These are phyloP conservation scores for Phytophthora pinifolia DNA, from an alignment of 352 stramenopile genomes.

Conservation along the genomic window DNA sequence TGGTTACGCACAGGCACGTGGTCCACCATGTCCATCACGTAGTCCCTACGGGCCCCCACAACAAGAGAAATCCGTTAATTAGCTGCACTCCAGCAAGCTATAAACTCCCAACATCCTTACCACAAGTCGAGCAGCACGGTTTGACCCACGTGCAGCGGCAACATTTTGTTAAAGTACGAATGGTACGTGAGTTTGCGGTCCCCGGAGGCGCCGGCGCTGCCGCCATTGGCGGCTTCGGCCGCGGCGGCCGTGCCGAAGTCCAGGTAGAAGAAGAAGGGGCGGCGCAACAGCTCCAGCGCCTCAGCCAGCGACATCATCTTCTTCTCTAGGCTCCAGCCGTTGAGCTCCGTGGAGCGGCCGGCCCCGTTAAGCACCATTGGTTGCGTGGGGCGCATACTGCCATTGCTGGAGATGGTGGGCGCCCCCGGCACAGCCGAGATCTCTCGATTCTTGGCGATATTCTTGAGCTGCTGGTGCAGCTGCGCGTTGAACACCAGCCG, in stretches of 20 bases:
- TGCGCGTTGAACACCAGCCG: constrained; percentile 73
- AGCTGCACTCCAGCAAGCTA: neutral
- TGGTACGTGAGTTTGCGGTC: constrained; percentile 55
- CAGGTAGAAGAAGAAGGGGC: constrained; percentile 76
- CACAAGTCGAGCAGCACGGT: constrained; percentile 74
- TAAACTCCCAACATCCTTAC: constrained; percentile 26
- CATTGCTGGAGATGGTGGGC: constrained; percentile 47
- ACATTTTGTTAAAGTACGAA: constrained; percentile 75
- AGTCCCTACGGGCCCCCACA: constrained; percentile 41
- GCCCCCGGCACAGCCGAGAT: constrained; percentile 31
- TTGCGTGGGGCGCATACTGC: constrained; percentile 37
- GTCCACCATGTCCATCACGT: constrained; percentile 84
- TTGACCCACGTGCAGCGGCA: constrained; percentile 67
- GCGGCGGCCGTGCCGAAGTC: constrained; percentile 51
- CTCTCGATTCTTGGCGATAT: constrained; percentile 63
- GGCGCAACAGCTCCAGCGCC: constrained; percentile 57
- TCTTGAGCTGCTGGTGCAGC: constrained; percentile 73
- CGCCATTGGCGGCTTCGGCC: constrained; percentile 25
- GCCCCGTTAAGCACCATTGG: constrained; percentile 37
- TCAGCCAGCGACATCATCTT: constrained; percentile 72
- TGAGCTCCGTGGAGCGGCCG: constrained; percentile 49
- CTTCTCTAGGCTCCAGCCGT: constrained; percentile 81
- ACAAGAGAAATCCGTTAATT: constrained; percentile 7
- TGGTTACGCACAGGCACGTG: constrained; percentile 72
- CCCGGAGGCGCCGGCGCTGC: constrained; percentile 25